Percentiles rank a stretch among this genome's conserved stretches.
Evolutionary conservation across 1,284 basidiomycete species (phyloP).

Genomic region (Fistulinella cinereoalba): DNA sequence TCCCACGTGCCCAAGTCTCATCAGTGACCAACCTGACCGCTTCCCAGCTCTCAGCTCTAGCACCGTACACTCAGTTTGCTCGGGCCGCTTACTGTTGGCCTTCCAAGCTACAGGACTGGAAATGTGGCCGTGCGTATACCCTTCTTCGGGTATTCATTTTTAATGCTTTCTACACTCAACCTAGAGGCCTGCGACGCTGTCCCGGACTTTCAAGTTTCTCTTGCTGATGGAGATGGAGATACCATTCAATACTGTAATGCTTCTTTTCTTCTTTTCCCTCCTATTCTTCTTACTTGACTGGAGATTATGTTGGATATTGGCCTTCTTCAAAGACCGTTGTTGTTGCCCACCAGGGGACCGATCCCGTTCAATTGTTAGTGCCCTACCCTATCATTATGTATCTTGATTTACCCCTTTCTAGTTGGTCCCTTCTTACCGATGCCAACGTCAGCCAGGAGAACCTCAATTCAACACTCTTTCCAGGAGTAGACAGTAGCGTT

Average conservation of each 20-base stretch:
- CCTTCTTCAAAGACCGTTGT: slow-evolving; percentile 26
- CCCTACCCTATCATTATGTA: not conserved
- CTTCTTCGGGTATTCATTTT: not conserved
- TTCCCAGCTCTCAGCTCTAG: slow-evolving; percentile 36
- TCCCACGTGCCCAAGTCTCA: slow-evolving; percentile 11
- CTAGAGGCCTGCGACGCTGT: slow-evolving; percentile 36
- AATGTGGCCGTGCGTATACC: slow-evolving; percentile 41
- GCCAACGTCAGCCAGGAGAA: slow-evolving; percentile 21
- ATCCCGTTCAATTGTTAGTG: slow-evolving; percentile 28
- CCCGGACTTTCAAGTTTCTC: slow-evolving; percentile 36
- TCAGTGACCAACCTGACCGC: slow-evolving; percentile 35
- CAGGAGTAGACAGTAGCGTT: slow-evolving; percentile 30
- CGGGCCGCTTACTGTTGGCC: slow-evolving; percentile 51
- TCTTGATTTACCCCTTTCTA: slow-evolving; percentile 7
- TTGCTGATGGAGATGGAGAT: slow-evolving; percentile 39
- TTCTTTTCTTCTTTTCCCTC: slow-evolving; percentile 2
- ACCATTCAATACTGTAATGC: slow-evolving; percentile 37
- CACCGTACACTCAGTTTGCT: slow-evolving; percentile 49
- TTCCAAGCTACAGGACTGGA: slow-evolving; percentile 40
- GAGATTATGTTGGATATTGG: slow-evolving; percentile 39
- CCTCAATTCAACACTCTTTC: slow-evolving; percentile 36
- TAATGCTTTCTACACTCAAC: slow-evolving; percentile 5
- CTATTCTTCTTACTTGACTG: not conserved
- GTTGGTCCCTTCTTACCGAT: slow-evolving; percentile 36
- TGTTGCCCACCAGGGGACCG: slow-evolving; percentile 38